These are phyloP conservation scores for Daphne laureola DNA, from an alignment of 441 rosid species.

Conservation along the genomic window DNA sequence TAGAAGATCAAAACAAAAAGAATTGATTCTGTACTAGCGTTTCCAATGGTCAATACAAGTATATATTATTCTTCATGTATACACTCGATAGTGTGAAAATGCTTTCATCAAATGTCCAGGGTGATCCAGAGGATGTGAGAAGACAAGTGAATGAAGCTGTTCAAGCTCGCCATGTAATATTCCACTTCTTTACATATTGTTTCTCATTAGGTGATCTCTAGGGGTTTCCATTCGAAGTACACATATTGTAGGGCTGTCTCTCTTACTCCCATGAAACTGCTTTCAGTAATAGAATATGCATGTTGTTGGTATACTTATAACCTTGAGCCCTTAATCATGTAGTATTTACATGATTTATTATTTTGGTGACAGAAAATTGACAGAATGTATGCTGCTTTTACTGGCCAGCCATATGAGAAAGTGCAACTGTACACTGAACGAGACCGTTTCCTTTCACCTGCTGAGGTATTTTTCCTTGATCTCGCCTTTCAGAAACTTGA, in stretches of 20 bases:
- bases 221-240: too few species aligned
- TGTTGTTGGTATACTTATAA: not conserved
- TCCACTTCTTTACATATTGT: constrained; percentile 14
- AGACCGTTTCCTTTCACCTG: constrained; percentile 69
- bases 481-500: not conserved
- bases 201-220: not conserved
- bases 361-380: constrained; percentile 68
- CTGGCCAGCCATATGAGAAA: constrained; percentile 83
- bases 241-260: too few species aligned
- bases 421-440: constrained; percentile 79
- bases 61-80: not conserved
- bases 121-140: constrained; percentile 83
- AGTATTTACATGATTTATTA: constrained; percentile 1
- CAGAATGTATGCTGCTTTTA: constrained; percentile 71
- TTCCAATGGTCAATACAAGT: not conserved
- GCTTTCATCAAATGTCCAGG: constrained; percentile 33
- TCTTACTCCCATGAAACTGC: too few species aligned
- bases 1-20: not conserved
- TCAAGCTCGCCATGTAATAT: constrained; percentile 63
- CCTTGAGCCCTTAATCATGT: not conserved
- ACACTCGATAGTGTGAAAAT: not conserved
- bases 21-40: not conserved
- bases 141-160: constrained; percentile 91
- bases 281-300: too few species aligned
- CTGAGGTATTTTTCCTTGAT: constrained; percentile 57